Evolutionary conservation across 2,329 filamentous ascomycete genomes (phyloP).

Genomic region (Chaetomiaceae sp.): DNA sequence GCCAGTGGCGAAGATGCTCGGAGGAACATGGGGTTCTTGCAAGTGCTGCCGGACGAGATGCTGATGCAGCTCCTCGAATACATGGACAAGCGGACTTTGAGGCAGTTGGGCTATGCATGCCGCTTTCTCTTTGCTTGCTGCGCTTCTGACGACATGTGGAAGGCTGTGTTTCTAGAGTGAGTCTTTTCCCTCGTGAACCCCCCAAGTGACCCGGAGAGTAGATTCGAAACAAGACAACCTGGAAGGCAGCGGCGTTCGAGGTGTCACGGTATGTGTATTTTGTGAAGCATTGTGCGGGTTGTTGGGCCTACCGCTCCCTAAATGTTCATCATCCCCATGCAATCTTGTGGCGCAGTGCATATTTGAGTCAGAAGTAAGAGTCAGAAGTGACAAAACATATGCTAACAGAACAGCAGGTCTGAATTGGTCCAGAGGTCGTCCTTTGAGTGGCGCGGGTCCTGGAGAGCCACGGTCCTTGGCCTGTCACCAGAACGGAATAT

Average conservation of each 20-base stretch:
- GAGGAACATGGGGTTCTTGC: slow-evolving; percentile 59
- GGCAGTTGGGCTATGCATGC: slow-evolving; percentile 70
- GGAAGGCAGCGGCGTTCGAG: neutral
- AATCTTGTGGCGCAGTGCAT: too few relatives aligned
- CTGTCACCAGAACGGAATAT: slow-evolving; percentile 48
- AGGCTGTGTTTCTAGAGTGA: slow-evolving; percentile 77
- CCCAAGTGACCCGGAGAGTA: neutral
- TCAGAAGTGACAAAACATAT: neutral
- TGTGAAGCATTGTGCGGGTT: neutral
- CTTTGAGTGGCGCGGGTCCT: slow-evolving; percentile 73
- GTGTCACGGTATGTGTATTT: slow-evolving; percentile 1
- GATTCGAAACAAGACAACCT: neutral
- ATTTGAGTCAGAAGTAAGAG: too few relatives aligned
- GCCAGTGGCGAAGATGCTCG: slow-evolving; percentile 63
- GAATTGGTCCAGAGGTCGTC: slow-evolving; percentile 30
- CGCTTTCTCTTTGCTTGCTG: slow-evolving; percentile 83
- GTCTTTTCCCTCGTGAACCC: slow-evolving; percentile 35
- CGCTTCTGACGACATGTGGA: slow-evolving; percentile 83
- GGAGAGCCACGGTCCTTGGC: slow-evolving; percentile 72
- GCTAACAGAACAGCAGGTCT: slow-evolving; percentile 29
- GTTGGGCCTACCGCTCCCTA: too few relatives aligned
- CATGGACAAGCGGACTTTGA: slow-evolving; percentile 59
- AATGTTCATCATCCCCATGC: too few relatives aligned
- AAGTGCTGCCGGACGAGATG: slow-evolving; percentile 72
- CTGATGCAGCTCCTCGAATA: slow-evolving; percentile 70